Evolutionary conservation across 441 rosid genomes (phyloP), one percentile per base, ranked within the genome.

Genomic region (Erodium trifolium): DNA sequence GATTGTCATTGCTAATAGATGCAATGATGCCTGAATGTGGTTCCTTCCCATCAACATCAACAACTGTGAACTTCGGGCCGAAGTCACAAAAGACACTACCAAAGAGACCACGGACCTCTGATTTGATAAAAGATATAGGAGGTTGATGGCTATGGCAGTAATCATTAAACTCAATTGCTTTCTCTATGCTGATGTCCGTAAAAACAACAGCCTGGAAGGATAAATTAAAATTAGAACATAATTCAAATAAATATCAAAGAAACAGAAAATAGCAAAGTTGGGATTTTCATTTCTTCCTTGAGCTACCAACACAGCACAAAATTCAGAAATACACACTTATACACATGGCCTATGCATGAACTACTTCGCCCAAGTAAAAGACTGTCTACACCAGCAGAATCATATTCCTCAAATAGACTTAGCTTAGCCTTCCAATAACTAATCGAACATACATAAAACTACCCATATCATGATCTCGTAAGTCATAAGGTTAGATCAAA

Each of bases 11-110:
- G 75, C 92, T 85, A 74, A 92, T 83, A 71, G 97, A 89, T 3
- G 97, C 96, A 73, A 92, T 83, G 57, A 92, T 92, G 77, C 96
- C 97, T 0, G 94, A 85, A 80, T 84, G 94, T 39, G 97, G 96
- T 49, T 89, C 97, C 77, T 88, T 85, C 43, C 97, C 97, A 78
- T 92, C 96, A 72, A 85, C 97, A 83, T 92, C 97, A 5, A 87
- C 74, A 66, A 92, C 94, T 1, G 85, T 79, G 73, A 92, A 92
- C 72, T 80, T 87, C 66, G 96, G 97, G 45, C 97, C 96, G 75
- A 92, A 92, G 78, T 92, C 97, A 72, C 96, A 92, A 77, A 92
- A 92, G 18, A 89, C 78, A 4, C 86, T 81, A 66, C 97, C 97
- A 82, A 92, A 92, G 57, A 92, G 92, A 63, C 97, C 97, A 77